Percentiles rank a stretch among this genome's conserved stretches.
Evolutionary conservation across 805 yeast genomes (phyloP).

Genomic region (Lachancea kluyveri): DNA sequence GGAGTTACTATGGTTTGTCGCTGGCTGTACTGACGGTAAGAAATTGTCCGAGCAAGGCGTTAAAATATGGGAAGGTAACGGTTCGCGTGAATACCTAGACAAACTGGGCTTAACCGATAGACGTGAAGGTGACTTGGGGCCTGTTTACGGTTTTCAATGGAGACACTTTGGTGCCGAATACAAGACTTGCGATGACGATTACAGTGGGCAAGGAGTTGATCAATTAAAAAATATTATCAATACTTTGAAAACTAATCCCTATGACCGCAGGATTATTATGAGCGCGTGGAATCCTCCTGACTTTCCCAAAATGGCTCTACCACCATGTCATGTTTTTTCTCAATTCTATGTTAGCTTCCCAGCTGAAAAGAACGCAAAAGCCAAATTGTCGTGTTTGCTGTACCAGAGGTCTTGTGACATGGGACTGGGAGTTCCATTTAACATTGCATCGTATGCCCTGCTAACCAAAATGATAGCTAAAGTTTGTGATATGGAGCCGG

Average conservation of each 20-base stretch:
- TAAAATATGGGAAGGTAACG: constrained; percentile 99
- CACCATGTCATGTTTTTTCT: constrained; percentile 96
- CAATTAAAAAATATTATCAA: constrained; percentile 77
- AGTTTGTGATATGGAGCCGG: constrained; percentile 91
- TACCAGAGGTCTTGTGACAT: constrained; percentile 98
- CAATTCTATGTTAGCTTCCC: constrained; percentile 93
- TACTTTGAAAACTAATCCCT: constrained; percentile 80
- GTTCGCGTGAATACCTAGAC: constrained; percentile 86
- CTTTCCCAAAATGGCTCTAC: constrained; percentile 88
- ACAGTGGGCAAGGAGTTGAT: constrained; percentile 83
- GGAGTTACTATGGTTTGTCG: constrained; percentile 88
- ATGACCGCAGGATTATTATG: constrained; percentile 88
- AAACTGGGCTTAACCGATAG: constrained; percentile 71
- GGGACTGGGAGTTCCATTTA: constrained; percentile 99
- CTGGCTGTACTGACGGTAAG: constrained; percentile 86
- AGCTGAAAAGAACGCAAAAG: constrained; percentile 40
- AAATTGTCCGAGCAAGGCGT: constrained; percentile 75
- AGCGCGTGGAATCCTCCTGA: constrained; percentile 99
- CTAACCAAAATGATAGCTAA: constrained; percentile 93
- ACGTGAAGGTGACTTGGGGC: constrained; percentile 93
- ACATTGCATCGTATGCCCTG: constrained; percentile 93
- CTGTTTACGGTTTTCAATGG: constrained; percentile 99
- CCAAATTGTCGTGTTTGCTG: constrained; percentile 76
- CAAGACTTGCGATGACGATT: constrained; percentile 78
- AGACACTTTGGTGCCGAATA: constrained; percentile 97